Evolutionary conservation across 2,329 filamentous ascomycete genomes (phyloP).

Genomic region (Claviceps sp.): DNA sequence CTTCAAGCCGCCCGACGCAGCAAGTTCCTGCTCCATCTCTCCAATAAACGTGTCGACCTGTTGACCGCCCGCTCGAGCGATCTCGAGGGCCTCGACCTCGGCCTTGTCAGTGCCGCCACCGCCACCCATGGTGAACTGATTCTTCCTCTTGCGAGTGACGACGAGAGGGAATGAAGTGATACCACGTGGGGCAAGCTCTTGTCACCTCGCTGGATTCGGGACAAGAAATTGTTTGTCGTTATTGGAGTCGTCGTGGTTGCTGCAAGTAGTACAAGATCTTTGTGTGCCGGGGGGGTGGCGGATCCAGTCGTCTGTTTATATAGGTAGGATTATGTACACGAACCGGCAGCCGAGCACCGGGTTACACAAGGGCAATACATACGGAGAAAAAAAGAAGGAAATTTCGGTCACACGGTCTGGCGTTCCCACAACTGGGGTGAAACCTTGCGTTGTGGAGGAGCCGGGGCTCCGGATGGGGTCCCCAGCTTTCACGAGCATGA

Average conservation of each 20-base stretch:
- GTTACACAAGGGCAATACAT: not conserved
- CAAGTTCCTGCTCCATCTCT: slow-evolving; percentile 29
- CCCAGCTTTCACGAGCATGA: not conserved
- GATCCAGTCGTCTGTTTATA: not conserved
- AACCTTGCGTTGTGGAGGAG: slow-evolving; percentile 3
- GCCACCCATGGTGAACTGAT: not conserved
- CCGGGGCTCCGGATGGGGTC: slow-evolving; percentile 4
- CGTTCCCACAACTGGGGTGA: not conserved
- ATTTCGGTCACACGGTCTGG: not conserved
- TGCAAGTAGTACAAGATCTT: not conserved
- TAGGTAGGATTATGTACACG: too few species aligned
- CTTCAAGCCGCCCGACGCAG: slow-evolving; percentile 17
- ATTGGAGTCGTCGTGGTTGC: not conserved
- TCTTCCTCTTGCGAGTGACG: not conserved
- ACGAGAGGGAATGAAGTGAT: not conserved
- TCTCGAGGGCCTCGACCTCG: slow-evolving; percentile 22
- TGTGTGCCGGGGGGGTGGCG: not conserved
- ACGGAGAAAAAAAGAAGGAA: not conserved
- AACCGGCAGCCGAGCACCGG: too few species aligned
- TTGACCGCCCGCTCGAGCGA: slow-evolving; percentile 19
- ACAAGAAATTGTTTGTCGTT: too few species aligned
- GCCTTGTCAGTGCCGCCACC: slow-evolving; percentile 14
- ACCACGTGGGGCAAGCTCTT: not conserved
- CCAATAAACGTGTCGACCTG: slow-evolving; percentile 26
- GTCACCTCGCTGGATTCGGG: not conserved